phyloP scores from a whole-genome alignment of 2,329 filamentous ascomycete genomes.

The Chaetothyriales sp. region DNA sequence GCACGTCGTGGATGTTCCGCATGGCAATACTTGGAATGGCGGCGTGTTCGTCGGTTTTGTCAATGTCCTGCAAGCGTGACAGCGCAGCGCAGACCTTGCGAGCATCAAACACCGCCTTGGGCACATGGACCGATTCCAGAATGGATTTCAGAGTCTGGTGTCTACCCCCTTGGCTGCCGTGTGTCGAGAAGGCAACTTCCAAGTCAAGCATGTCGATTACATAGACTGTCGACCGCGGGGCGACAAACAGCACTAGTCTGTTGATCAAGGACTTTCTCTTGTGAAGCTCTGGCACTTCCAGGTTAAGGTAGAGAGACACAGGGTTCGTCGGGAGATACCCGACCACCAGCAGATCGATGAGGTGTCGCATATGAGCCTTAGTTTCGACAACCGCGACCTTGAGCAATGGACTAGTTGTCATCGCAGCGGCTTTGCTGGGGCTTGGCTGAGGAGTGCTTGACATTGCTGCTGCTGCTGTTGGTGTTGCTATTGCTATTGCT shows the following conservation, averaged over 20 bases:
- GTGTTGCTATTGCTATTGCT: too few species aligned
- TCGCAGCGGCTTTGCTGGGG: background rate
- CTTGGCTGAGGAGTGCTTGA: background rate
- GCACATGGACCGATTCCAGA: constrained; percentile 26
- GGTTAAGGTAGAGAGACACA: background rate
- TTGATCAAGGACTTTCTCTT: too few species aligned
- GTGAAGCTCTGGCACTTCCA: too few species aligned
- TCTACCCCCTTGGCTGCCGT: constrained; percentile 11
- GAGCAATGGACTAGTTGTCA: background rate
- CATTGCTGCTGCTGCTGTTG: background rate
- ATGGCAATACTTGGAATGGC: constrained; percentile 23
- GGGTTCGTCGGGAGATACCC: background rate
- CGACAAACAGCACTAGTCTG: background rate
- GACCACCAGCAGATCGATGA: background rate
- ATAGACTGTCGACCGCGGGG: constrained; percentile 18
- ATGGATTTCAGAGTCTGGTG: constrained; percentile 21
- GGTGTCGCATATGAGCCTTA: background rate
- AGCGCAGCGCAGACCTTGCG: constrained; percentile 40
- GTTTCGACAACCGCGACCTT: background rate
- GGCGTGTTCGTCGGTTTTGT: too few species aligned
- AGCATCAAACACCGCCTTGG: constrained; percentile 41
- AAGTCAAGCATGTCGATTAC: constrained; percentile 30
- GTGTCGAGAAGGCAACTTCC: constrained; percentile 31
- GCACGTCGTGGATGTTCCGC: constrained; percentile 32
- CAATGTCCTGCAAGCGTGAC: constrained; percentile 25